Evolutionary conservation across 1,139 yeast species (phyloP), one percentile per base, ranked within the genome.

Genomic region (Candida sp.): DNA sequence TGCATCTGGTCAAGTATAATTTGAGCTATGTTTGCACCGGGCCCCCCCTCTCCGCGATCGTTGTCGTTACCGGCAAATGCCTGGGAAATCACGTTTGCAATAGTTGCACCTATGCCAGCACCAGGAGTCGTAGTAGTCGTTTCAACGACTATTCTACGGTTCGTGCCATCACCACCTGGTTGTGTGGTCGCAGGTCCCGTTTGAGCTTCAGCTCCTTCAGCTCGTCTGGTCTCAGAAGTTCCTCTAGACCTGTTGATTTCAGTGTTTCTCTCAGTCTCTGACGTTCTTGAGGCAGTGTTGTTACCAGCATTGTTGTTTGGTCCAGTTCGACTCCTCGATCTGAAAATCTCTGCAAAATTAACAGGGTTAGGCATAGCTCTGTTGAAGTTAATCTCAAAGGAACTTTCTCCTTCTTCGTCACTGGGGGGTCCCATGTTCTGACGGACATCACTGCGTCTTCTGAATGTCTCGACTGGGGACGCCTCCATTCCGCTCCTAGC

Each of bases 401-500:
- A 11, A 5, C 22, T 30, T 25, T 25, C 41, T 25, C 17, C 7
- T n/a, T 38, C 41, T n/a, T 38, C 30, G 5, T 38, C 41, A 5
- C 41, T 38, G 7, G 41, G 41, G 5, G 28, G 25, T 25, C 30
- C 41, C 5, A n/a, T 25, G 26, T 26, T n/a, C n/a, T 38, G 41
- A 25, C 41, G 41, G n/a, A 6, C n/a, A 25, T 38, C 41, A 8
- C 17, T 17, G 25, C 52, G 43, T 44, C 58, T 49, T 37, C 39
- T 42, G 17, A 45, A 26, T 2, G 51, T 38, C 11, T 57, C 62
- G 2, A 60, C 50, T n/a, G 60, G 56, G 1, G 62, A 57, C 3
- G 71, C 62, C 46, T 70, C 74, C 54, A 69, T 58, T 5, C 67
- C 63, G 28, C 62, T 63, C 25, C 67, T 63, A 2, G 75, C 70